These are phyloP conservation scores for Choanephora cucurbitarum DNA, from an alignment of 371 early-diverging fungal species.

Conservation along the genomic window DNA sequence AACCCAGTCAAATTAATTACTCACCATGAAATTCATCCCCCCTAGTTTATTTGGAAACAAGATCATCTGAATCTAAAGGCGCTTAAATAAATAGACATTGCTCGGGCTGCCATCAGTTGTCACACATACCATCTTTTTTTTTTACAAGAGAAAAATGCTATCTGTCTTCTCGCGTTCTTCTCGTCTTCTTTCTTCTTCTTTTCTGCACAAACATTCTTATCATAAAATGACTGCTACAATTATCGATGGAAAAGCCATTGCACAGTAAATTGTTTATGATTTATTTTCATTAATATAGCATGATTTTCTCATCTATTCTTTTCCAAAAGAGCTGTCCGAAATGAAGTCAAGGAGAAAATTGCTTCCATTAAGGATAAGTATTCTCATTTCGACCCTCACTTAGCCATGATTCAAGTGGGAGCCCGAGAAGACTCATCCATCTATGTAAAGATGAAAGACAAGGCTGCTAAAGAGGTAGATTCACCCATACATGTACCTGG, in stretches of 20 bases:
- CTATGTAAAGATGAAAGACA: conserved; percentile 91
- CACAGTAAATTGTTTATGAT: conserved; percentile 52
- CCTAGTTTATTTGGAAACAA: no score
- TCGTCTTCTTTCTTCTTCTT: conserved; percentile 8
- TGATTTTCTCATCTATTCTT: no score
- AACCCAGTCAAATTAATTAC: no score
- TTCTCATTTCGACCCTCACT: conserved; percentile 74
- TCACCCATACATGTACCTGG: not conserved
- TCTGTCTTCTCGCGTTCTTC: conserved; percentile 13
- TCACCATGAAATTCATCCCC: no score
- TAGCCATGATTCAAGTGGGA: conserved; percentile 91
- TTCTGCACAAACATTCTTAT: conserved; percentile 10
- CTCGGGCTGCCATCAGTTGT: not conserved
- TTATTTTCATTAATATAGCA: not conserved
- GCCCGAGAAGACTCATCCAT: conserved; percentile 87
- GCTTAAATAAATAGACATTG: not conserved
- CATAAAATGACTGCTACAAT: conserved; percentile 47
- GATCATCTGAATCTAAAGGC: not conserved
- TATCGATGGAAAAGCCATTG: conserved; percentile 73
- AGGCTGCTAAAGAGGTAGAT: conserved; percentile 82
- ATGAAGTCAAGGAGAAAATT: conserved; percentile 62
- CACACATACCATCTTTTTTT: conserved; percentile 2
- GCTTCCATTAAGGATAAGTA: conserved; percentile 57
- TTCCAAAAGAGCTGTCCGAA: conserved; percentile 66
- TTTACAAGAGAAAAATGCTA: conserved; percentile 10